Conservation (phyloP, 495 filamentous ascomycete genomes). For the Penicillium turbatum region DNA sequence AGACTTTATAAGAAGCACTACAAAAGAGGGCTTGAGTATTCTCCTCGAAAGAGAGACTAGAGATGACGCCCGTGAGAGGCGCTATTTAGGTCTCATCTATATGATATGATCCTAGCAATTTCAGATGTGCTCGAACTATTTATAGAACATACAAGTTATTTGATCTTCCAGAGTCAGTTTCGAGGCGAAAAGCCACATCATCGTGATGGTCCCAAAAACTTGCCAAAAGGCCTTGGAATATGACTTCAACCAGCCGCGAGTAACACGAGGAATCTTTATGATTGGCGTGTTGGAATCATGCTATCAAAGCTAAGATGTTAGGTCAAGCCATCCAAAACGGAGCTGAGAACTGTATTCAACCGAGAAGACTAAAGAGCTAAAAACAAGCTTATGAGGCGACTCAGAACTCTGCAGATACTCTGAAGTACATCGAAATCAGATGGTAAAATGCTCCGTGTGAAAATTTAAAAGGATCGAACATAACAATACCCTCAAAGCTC, state of each 20-base stretch:
- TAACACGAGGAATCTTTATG: neutral
- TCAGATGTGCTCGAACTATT: no score
- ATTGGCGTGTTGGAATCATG: neutral
- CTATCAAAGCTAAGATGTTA: neutral
- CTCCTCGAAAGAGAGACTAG: no score
- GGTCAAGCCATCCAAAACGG: neutral
- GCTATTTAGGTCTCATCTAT: no score
- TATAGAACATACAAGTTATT: no score
- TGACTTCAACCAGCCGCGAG: neutral
- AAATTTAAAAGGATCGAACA: slow-evolving; percentile 6
- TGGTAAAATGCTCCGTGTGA: neutral
- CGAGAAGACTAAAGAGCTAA: neutral
- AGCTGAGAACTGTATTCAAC: neutral
- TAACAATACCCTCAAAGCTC: neutral
- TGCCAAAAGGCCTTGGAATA: neutral
- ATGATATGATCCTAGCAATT: no score
- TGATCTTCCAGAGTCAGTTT: no score
- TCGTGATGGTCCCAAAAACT: no score
- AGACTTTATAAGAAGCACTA: no score
- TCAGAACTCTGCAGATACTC: neutral
- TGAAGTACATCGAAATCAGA: slow-evolving; percentile 5
- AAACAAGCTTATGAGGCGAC: neutral
- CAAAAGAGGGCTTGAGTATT: no score
- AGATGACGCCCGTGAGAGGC: no score
- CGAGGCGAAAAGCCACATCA: no score